Conservation (phyloP, 208 protist species). For the Trypanosoma mega region DNA sequence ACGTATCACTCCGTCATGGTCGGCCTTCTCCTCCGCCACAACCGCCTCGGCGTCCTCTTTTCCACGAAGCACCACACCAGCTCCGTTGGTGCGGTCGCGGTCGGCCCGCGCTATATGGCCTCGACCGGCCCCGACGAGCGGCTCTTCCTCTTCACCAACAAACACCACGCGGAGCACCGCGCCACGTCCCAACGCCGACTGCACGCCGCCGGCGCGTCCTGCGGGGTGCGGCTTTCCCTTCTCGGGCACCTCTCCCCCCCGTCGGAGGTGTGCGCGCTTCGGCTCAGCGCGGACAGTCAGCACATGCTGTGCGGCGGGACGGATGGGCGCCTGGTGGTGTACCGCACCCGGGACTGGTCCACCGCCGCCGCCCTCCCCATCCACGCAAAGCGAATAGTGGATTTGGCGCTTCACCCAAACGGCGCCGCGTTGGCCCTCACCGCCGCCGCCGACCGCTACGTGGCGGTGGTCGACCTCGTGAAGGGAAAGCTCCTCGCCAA, state of each 20-base stretch:
- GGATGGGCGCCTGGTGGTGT: conserved; percentile 60
- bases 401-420: conserved; percentile 51
- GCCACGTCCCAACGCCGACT: conserved; percentile 28
- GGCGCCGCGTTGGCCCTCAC: conserved; percentile 52
- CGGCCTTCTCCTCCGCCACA: conserved; percentile 45
- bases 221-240: conserved; percentile 52
- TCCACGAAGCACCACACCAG: conserved; percentile 74
- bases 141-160: conserved; percentile 77
- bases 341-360: conserved; percentile 71
- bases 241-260: conserved; percentile 64
- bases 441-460: conserved; percentile 49
- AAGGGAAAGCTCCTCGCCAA: conserved; percentile 64
- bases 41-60: conserved; percentile 70
- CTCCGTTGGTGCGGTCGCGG: conserved; percentile 39
- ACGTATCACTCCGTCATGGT: conserved; percentile 80
- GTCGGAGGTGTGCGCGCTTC: conserved; percentile 41
- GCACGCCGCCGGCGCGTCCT: conserved; percentile 35
- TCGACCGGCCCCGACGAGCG: conserved; percentile 74
- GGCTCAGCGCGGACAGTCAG: conserved; percentile 42
- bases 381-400: conserved; percentile 49
- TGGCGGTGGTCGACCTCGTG: conserved; percentile 64
- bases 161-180: conserved; percentile 31
- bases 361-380: conserved; percentile 36
- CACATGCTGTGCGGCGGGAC: conserved; percentile 57
- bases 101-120: conserved; percentile 51